Conservation (phyloP, 495 filamentous ascomycete species). For the Aspergillus avenaceus region DNA sequence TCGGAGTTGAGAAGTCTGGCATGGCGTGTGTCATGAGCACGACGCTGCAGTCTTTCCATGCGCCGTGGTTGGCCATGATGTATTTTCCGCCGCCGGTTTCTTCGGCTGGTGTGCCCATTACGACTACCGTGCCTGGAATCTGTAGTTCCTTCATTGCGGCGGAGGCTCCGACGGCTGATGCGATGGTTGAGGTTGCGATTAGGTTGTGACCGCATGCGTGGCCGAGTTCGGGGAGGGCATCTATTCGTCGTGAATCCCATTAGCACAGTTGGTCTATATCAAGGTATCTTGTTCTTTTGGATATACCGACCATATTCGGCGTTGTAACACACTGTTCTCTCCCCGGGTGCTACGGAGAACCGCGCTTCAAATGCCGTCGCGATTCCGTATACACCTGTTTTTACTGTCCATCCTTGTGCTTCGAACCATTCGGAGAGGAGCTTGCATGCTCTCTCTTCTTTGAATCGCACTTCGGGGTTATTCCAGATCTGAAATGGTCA, state of each 20-base stretch:
- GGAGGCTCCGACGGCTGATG: constrained; percentile 46
- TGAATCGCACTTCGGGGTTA: too few relatives aligned
- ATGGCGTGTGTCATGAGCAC: constrained; percentile 50
- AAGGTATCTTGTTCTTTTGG: background rate
- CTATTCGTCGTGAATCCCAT: too few relatives aligned
- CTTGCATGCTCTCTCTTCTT: too few relatives aligned
- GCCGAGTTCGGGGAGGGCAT: constrained; percentile 50
- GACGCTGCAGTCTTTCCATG: constrained; percentile 53
- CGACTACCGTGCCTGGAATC: constrained; percentile 46
- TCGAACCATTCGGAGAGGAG: too few relatives aligned
- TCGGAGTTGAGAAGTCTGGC: constrained; percentile 38
- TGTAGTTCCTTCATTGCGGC: constrained; percentile 32
- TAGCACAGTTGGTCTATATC: background rate
- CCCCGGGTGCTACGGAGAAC: background rate
- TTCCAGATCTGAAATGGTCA: too few relatives aligned
- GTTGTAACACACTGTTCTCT: constrained; percentile 9
- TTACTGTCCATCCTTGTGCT: too few relatives aligned
- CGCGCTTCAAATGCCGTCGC: background rate
- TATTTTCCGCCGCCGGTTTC: constrained; percentile 62
- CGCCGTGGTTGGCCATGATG: constrained; percentile 52
- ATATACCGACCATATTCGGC: constrained; percentile 16
- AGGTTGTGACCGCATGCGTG: constrained; percentile 63
- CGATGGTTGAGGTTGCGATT: constrained; percentile 53
- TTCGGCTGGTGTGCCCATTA: constrained; percentile 63
- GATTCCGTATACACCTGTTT: background rate